Percentiles rank a stretch among this genome's conserved stretches.
These are phyloP conservation scores for Colletotrichum camelliae DNA, from an alignment of 2,329 filamentous ascomycete species.

Conservation along the genomic window DNA sequence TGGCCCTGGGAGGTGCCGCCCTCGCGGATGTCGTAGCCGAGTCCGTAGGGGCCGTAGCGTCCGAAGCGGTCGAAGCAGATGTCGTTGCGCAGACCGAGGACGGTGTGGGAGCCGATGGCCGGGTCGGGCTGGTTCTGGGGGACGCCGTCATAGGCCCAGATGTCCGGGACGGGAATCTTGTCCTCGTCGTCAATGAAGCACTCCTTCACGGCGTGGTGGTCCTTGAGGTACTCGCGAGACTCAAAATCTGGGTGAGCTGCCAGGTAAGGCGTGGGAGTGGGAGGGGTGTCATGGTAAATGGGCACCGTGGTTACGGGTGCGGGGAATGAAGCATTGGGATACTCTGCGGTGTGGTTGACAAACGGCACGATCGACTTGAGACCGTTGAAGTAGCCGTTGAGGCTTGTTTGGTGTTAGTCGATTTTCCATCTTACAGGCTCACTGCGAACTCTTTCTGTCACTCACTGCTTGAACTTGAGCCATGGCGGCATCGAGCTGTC, in stretches of 20 bases:
- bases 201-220: constrained; percentile 57
- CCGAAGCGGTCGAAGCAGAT: constrained; percentile 90
- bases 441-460: background rate
- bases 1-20: constrained; percentile 77
- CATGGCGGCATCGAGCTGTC: constrained; percentile 38
- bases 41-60: constrained; percentile 82
- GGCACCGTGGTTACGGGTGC: constrained; percentile 38
- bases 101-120: constrained; percentile 75
- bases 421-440: background rate
- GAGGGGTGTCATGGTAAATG: constrained; percentile 36
- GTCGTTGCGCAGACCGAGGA: constrained; percentile 77
- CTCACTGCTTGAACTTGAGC: constrained; percentile 49
- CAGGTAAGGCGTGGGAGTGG: constrained; percentile 48
- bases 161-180: constrained; percentile 61
- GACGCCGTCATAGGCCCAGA: constrained; percentile 73
- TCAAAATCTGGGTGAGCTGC: constrained; percentile 73
- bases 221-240: constrained; percentile 58
- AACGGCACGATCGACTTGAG: constrained; percentile 72
- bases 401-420: constrained; percentile 51
- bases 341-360: constrained; percentile 73
- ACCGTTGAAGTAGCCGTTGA: constrained; percentile 82
- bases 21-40: constrained; percentile 77
- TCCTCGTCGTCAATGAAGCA: constrained; percentile 70
- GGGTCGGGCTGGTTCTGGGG: constrained; percentile 80
- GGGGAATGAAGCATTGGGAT: constrained; percentile 56